phyloP scores from a whole-genome alignment of 2,329 filamentous ascomycete species.

The Fonsecaea multimorphosa region DNA sequence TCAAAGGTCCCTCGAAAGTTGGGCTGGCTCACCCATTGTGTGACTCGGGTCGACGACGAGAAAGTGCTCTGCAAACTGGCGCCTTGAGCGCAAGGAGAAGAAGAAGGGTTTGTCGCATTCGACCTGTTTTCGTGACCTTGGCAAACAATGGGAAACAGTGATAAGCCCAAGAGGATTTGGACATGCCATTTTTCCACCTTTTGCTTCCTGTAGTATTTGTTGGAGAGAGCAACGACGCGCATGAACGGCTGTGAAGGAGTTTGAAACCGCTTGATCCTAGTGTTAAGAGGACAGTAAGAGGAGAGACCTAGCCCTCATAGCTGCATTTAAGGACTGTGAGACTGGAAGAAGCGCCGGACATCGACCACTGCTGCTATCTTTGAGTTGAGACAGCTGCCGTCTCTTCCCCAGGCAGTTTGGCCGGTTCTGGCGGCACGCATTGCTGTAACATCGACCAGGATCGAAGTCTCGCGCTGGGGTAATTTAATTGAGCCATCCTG shows the following conservation, averaged over 20 bases:
- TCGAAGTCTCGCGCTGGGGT: neutral
- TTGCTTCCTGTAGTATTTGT: neutral
- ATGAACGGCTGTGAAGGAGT: neutral
- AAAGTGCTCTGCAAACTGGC: neutral
- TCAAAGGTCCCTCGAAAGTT: constrained; percentile 50
- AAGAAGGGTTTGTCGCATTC: neutral
- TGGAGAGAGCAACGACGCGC: neutral
- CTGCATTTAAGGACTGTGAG: neutral
- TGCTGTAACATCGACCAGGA: constrained; percentile 4
- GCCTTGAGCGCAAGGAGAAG: neutral
- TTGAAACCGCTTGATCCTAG: neutral
- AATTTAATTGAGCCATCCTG: too few relatives aligned
- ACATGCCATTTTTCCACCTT: neutral
- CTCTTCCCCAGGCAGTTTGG: neutral
- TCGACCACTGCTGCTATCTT: neutral
- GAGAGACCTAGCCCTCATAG: neutral
- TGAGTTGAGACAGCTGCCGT: neutral
- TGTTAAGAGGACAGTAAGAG: neutral
- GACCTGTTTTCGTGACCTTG: neutral
- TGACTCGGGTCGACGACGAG: constrained; percentile 8
- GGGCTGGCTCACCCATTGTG: constrained; percentile 46
- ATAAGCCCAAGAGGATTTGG: constrained; percentile 7
- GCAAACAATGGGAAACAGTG: constrained; percentile 5
- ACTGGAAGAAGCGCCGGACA: neutral
- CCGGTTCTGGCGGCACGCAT: neutral